phyloP scores from a whole-genome alignment of 768 basidiomycete species.

The Pleurotus pulmonarius region DNA sequence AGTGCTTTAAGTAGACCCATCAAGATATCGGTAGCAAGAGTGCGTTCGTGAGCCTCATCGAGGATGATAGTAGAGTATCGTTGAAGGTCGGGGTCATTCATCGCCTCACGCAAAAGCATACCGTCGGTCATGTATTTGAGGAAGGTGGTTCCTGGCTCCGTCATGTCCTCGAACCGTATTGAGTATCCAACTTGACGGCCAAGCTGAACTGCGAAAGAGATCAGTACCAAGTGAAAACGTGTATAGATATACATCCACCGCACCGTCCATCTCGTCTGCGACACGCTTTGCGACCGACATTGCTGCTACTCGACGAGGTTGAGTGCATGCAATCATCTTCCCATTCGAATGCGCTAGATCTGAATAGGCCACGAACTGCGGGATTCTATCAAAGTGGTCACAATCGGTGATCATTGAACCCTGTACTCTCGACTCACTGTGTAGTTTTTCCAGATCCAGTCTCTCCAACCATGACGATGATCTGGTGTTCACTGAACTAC shows the following conservation, averaged over 20 bases:
- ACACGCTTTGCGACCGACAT: conserved; percentile 99
- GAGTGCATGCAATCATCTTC: conserved; percentile 94
- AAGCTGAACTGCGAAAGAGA: conserved; percentile 60
- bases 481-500: conserved; percentile 75
- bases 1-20: conserved; percentile 94
- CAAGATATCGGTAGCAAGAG: conserved; percentile 94
- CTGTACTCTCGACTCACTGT: conserved; percentile 54
- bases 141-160: conserved; percentile 85
- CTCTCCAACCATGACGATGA: conserved; percentile 90
- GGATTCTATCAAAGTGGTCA: conserved; percentile 58
- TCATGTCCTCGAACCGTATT: conserved; percentile 98
- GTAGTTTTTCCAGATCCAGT: conserved; percentile 96
- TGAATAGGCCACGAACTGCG: conserved; percentile 92
- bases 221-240: no score
- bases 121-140: conserved; percentile 99
- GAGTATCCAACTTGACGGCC: conserved; percentile 97
- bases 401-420: not conserved
- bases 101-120: conserved; percentile 97
- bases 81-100: conserved; percentile 88
- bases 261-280: conserved; percentile 98
- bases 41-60: conserved; percentile 98
- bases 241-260: conserved; percentile 18
- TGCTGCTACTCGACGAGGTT: conserved; percentile 93
- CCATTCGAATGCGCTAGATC: conserved; percentile 89
- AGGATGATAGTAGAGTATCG: conserved; percentile 98